These are phyloP conservation scores for Flaveria bidentis DNA, from an alignment of 129 eudicot genomes.

Conservation along the genomic window DNA sequence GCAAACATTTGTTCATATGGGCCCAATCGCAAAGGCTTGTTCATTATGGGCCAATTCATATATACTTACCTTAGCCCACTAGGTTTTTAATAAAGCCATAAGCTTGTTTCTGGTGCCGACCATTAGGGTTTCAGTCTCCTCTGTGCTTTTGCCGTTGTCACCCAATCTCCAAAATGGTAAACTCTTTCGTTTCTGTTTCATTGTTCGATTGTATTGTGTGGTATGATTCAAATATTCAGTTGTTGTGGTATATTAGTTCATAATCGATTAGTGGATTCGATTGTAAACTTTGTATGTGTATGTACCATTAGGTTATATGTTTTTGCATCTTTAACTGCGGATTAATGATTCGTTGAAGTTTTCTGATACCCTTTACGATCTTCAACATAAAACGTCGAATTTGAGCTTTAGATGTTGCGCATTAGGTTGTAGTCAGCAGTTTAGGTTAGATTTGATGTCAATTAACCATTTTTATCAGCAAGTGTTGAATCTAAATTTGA, in stretches of 20 bases:
- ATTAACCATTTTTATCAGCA: not conserved
- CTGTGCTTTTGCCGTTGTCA: not conserved
- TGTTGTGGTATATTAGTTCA: not conserved
- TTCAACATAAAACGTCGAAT: not conserved
- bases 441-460: not conserved
- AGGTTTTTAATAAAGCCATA: slow-evolving; percentile 3
- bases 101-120: not conserved
- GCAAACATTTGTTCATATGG: not conserved
- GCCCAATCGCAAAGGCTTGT: not conserved
- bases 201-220: not conserved
- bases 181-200: not conserved
- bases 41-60: not conserved
- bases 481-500: not conserved
- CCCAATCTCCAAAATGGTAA: slow-evolving; percentile 9
- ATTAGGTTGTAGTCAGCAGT: not conserved
- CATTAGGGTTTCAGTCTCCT: not conserved
- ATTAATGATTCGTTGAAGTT: not conserved
- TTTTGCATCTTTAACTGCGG: too few relatives aligned
- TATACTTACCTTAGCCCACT: too few relatives aligned
- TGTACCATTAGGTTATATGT: not conserved
- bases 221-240: not conserved
- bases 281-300: not conserved
- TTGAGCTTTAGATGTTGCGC: not conserved
- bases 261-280: not conserved
- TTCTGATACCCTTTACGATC: too few relatives aligned